A percentile compares a stretch with the other conserved stretches of the same genome.
phyloP scores from a whole-genome alignment of 257 asterid species.

The Coffea canephora region DNA sequence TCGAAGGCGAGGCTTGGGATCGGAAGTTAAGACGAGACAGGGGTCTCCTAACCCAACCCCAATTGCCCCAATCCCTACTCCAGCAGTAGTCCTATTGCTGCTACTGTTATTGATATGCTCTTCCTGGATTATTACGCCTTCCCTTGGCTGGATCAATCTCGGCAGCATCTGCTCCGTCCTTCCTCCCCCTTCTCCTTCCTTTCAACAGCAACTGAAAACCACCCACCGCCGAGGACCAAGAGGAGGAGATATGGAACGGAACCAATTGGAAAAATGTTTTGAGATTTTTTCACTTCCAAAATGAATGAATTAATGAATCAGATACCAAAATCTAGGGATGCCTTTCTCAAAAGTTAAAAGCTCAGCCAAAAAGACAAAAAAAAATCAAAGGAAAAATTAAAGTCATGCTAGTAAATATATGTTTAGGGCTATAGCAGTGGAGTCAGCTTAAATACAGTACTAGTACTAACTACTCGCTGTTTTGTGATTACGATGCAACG shows the following conservation, averaged over 20 bases:
- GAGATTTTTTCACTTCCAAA: background rate
- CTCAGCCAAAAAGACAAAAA: background rate
- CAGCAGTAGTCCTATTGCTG: slow-evolving; percentile 42
- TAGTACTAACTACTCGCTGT: too few relatives aligned
- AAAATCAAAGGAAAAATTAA: too few relatives aligned
- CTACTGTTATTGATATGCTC: slow-evolving; percentile 14
- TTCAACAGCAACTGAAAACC: background rate
- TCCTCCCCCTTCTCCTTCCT: background rate
- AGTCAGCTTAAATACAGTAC: too few relatives aligned
- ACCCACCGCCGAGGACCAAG: background rate
- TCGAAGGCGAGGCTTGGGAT: slow-evolving; percentile 78
- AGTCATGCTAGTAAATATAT: too few relatives aligned
- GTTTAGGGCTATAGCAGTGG: too few relatives aligned
- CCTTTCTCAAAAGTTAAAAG: background rate
- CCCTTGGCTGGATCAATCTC: slow-evolving; percentile 52
- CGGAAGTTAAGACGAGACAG: slow-evolving; percentile 65
- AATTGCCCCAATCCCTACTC: background rate
- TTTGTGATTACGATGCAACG: too few relatives aligned
- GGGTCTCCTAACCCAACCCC: slow-evolving; percentile 34
- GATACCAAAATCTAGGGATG: background rate
- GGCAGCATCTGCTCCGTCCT: slow-evolving; percentile 44
- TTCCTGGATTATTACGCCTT: slow-evolving; percentile 15
- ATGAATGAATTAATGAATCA: too few relatives aligned
- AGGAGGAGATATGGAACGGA: background rate
- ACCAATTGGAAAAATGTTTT: background rate